Conservation (phyloP, 345 rosid genomes). For the Moricandia arvensis region DNA sequence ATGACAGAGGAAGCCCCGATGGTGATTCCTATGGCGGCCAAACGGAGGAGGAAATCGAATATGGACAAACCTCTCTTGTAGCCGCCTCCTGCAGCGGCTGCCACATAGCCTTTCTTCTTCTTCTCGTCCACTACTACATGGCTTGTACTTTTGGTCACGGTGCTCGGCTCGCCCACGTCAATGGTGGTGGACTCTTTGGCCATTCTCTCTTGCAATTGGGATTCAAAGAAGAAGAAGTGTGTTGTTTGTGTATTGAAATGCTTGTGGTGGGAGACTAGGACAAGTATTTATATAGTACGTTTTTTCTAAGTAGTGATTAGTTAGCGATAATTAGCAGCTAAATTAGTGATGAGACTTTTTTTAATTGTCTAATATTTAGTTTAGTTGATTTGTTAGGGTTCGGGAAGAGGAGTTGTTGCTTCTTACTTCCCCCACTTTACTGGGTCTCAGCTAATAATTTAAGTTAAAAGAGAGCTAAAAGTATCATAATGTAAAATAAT, state of each 20-base stretch:
- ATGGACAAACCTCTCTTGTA: constrained; percentile 61
- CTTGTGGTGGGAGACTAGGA: constrained; percentile 15
- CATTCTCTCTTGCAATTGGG: constrained; percentile 24
- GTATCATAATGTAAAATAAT: neutral
- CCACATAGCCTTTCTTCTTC: constrained; percentile 26
- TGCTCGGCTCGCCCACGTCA: constrained; percentile 36
- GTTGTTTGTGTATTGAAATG: constrained; percentile 25
- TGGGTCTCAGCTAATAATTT: neutral
- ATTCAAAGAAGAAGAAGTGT: neutral
- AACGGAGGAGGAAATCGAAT: constrained; percentile 67
- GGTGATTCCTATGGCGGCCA: constrained; percentile 50
- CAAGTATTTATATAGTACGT: constrained; percentile 18
- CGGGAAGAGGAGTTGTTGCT: neutral
- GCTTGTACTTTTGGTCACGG: constrained; percentile 27
- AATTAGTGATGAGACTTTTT: neutral
- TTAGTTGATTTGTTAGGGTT: constrained; percentile 35
- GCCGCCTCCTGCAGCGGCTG: constrained; percentile 27
- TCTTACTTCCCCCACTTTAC: neutral
- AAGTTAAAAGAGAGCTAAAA: neutral
- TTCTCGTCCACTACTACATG: constrained; percentile 12
- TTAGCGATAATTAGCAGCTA: constrained; percentile 22
- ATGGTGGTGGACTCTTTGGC: constrained; percentile 35
- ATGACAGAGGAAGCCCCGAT: constrained; percentile 59
- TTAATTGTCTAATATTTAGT: constrained; percentile 2
- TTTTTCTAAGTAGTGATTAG: constrained; percentile 1